Conservation (phyloP, 768 basidiomycete genomes). For the Mycena metata region DNA sequence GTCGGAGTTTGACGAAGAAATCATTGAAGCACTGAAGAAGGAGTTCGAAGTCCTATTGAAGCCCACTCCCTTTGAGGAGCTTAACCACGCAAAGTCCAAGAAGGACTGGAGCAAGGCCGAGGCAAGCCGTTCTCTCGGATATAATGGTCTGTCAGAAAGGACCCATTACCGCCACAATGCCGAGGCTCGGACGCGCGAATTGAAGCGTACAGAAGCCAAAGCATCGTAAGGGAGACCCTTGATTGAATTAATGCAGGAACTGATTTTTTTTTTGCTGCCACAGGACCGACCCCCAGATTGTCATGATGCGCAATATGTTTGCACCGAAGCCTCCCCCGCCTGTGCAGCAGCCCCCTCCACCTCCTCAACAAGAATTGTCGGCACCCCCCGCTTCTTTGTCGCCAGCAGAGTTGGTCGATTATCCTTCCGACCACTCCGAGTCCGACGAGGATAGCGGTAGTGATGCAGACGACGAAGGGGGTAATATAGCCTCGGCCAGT, state of each 20-base stretch:
- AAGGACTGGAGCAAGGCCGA: constrained; percentile 2
- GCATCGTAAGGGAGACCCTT: constrained; percentile 11
- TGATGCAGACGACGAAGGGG: constrained; percentile 5
- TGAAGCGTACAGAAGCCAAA: neutral
- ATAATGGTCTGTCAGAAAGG: neutral
- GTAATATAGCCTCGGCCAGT: neutral
- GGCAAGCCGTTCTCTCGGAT: constrained; percentile 6
- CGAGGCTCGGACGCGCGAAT: too few relatives aligned
- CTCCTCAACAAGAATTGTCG: too few relatives aligned
- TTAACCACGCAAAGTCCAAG: neutral
- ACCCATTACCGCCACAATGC: neutral
- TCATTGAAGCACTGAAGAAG: constrained; percentile 7
- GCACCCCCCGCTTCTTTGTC: neutral
- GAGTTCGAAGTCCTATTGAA: neutral
- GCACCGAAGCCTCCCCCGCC: neutral
- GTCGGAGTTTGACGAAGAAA: constrained; percentile 20
- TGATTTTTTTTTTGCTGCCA: neutral
- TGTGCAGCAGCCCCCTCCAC: neutral
- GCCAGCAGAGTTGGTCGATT: constrained; percentile 2
- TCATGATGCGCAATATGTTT: constrained; percentile 7
- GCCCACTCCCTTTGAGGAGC: neutral
- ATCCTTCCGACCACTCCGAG: constrained; percentile 6
- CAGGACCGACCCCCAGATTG: constrained; percentile 3
- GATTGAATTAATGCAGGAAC: neutral
- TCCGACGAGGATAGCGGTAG: neutral